Conservation (phyloP, 768 basidiomycete species). For the Paxillus rubicundulus region DNA sequence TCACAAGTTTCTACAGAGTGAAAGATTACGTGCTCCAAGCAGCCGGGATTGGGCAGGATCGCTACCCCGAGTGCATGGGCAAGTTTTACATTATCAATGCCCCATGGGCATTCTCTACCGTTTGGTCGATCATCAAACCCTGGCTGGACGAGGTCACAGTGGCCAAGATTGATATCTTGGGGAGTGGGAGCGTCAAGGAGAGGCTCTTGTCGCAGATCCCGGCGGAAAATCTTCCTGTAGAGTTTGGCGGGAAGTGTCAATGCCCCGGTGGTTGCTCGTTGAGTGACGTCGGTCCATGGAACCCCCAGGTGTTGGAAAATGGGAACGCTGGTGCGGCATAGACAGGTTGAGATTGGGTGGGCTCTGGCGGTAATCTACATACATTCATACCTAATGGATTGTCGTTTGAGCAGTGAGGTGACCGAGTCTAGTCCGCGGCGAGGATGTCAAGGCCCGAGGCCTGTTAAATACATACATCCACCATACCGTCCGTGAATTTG, state of each 20-base stretch:
- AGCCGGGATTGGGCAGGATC: conserved; percentile 78
- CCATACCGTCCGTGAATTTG: background rate
- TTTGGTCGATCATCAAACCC: conserved; percentile 86
- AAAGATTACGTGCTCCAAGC: conserved; percentile 87
- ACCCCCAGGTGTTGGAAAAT: conserved; percentile 28
- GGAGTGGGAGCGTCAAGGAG: conserved; percentile 62
- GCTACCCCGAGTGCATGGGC: conserved; percentile 94
- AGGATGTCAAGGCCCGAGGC: background rate
- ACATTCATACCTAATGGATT: conserved; percentile 27
- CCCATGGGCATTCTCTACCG: conserved; percentile 86
- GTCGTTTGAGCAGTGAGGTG: conserved; percentile 20
- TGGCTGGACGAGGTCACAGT: conserved; percentile 97
- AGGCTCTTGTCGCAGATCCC: conserved; percentile 81
- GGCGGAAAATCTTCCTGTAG: conserved; percentile 76
- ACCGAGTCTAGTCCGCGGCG: background rate
- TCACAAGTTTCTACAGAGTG: conserved; percentile 84
- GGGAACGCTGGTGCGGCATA: conserved; percentile 16
- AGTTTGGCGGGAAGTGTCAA: conserved; percentile 79
- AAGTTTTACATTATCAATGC: conserved; percentile 99
- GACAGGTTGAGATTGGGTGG: conserved; percentile 6
- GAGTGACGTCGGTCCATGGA: conserved; percentile 94
- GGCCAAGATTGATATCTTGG: conserved; percentile 88
- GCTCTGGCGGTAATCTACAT: conserved; percentile 27
- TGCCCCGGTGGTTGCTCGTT: conserved; percentile 81
- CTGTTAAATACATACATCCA: background rate